Base-by-base conservation (phyloP, 306 rosid species). In the Citrullus mucosospermus region DNA sequence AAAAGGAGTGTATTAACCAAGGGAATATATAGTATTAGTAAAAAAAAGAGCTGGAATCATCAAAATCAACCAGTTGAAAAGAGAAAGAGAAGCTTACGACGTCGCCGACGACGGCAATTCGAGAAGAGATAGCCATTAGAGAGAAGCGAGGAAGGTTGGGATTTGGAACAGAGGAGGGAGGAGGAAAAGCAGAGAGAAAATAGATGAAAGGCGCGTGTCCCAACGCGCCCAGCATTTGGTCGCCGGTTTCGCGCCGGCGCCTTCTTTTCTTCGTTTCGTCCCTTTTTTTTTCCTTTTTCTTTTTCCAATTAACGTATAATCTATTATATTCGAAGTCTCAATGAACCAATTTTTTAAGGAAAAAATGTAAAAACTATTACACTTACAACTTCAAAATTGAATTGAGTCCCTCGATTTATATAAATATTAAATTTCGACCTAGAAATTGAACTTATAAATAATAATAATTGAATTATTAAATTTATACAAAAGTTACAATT, bases 91-190 rank as follows among this genome's bases (percentile, higher is more conserved):
- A 79, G 51, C 81, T 85, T 82, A 95, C 97, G 77, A 92, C 89
- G 79, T 92, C 97, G 32, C 98, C 96, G 28, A 94, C 90, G 77
- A 94, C 79, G 36, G 87, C 97, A 20, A 92, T 88, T 55, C 97
- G 95, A 81, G 88, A 86, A 36, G 88, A 56, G 80, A 88, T 66
- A 65, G 93, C 90, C 97, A 92, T 94, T 84, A 91, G 75, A 79
- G 71, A 34, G 51, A 88, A 62, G 61, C 79, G 74, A 66, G 71
- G 38, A 61, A 36, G 30, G 81, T 16, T 61, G 61, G 80, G 79
- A 63, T 68, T 61, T 78, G 66, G 75, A 22, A 25, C 14, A 60
- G 76, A 0, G 78, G 73, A 75, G 74, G 77, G 61, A 55, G 87
- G 50, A 9, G 79, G 30, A 41, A 46, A 18, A 41, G 39, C 15